phyloP scores from a whole-genome alignment of 768 basidiomycete genomes.

The Pulveroboletus sp. region DNA sequence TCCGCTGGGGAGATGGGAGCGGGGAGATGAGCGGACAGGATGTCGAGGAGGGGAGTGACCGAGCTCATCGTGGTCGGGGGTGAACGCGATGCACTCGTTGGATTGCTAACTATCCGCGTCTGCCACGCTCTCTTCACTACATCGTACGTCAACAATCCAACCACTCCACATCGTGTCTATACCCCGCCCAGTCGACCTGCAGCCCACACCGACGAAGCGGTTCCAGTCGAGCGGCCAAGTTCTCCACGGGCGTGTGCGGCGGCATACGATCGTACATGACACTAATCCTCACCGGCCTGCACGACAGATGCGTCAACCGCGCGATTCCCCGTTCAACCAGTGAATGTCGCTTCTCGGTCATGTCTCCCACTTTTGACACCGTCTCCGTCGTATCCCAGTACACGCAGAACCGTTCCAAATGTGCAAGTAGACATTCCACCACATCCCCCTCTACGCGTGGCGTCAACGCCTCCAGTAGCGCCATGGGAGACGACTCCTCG shows the following conservation, averaged over 20 bases:
- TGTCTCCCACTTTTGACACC: constrained; percentile 21
- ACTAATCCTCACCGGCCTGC: constrained; percentile 16
- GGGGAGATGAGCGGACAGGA: constrained; percentile 20
- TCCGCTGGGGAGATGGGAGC: constrained; percentile 2
- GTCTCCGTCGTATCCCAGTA: constrained; percentile 26
- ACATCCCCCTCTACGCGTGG: constrained; percentile 9
- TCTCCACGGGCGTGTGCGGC: constrained; percentile 10
- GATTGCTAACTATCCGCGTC: too few species aligned
- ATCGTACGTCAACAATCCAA: too few species aligned
- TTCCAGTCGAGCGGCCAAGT: constrained; percentile 16
- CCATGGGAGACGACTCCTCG: constrained; percentile 17
- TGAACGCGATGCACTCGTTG: too few species aligned
- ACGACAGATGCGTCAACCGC: constrained; percentile 16
- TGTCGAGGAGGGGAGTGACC: constrained; percentile 24
- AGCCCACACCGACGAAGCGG: constrained; percentile 17
- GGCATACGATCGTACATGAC: constrained; percentile 17
- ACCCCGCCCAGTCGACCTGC: constrained; percentile 21
- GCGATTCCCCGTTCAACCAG: constrained; percentile 9
- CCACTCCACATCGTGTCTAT: constrained; percentile 10
- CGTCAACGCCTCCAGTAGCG: constrained; percentile 20
- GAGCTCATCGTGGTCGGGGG: constrained; percentile 5
- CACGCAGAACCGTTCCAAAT: constrained; percentile 16
- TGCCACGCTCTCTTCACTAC: too few species aligned
- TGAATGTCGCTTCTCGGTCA: constrained; percentile 22
- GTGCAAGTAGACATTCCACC: constrained; percentile 15